phyloP scores from a whole-genome alignment of 164 flowering plant species.

The Nymphaea colorata region DNA sequence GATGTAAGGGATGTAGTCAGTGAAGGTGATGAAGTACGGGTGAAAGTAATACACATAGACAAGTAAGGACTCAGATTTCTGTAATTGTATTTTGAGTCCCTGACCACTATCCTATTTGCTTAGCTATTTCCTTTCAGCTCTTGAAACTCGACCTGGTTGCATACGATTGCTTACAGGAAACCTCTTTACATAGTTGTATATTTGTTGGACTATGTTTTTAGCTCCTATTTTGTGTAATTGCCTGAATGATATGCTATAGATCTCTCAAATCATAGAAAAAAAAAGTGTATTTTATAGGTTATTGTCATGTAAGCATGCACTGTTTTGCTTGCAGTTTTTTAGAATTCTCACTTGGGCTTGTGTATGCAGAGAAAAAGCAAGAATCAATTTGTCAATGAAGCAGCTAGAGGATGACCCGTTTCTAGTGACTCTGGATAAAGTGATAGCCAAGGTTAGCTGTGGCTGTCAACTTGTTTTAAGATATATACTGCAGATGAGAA shows the following conservation, averaged over 20 bases:
- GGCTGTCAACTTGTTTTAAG: background rate
- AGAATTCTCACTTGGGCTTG: background rate
- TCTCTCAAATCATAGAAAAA: background rate
- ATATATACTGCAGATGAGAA: background rate
- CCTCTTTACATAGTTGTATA: background rate
- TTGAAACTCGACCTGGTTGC: background rate
- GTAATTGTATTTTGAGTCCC: background rate
- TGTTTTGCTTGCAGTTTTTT: background rate
- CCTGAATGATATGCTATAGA: too few species aligned
- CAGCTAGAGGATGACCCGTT: conserved; percentile 92
- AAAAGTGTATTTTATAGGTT: background rate
- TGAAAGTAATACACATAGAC: conserved; percentile 55
- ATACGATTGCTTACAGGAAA: background rate
- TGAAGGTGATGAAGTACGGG: conserved; percentile 71
- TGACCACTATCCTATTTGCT: background rate
- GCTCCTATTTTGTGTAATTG: too few species aligned
- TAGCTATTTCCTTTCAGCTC: background rate
- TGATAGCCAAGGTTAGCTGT: conserved; percentile 62
- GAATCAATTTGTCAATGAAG: conserved; percentile 72
- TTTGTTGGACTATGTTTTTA: too few species aligned
- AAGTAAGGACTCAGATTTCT: conserved; percentile 29
- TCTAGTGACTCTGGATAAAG: conserved; percentile 81
- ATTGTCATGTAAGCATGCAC: background rate
- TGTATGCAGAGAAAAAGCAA: conserved; percentile 48
- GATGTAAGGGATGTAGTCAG: conserved; percentile 66